Evolutionary conservation across 108 stramenopile genomes (phyloP).

Genomic region (Skeletonema menzelii): DNA sequence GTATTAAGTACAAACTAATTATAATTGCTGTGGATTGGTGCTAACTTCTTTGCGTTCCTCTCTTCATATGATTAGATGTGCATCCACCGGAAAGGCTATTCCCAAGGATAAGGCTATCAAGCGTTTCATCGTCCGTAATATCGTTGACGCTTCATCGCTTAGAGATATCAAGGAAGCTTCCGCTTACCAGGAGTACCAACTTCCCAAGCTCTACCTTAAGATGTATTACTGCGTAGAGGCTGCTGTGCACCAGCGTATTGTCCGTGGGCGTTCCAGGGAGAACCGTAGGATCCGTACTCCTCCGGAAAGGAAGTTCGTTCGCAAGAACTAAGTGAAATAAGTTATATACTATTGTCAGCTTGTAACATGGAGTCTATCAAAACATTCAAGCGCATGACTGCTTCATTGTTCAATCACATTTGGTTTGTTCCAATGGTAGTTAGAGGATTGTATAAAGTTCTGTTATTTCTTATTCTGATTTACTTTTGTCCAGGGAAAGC

Average conservation of each 20-base stretch:
- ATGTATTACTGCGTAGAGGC: conserved; percentile 99
- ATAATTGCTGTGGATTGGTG: neutral
- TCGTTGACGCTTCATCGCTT: conserved; percentile 98
- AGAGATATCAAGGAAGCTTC: conserved; percentile 99
- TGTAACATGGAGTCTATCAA: neutral
- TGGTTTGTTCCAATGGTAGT: neutral
- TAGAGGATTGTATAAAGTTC: too few species aligned
- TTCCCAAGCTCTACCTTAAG: conserved; percentile 99
- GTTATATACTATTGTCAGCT: conserved; percentile 4
- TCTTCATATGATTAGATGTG: conserved; percentile 64
- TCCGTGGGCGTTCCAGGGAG: conserved; percentile 94
- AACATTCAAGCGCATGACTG: neutral
- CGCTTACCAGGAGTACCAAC: conserved; percentile 98
- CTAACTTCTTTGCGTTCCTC: neutral
- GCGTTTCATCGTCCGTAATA: conserved; percentile 99
- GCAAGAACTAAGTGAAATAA: conserved; percentile 38
- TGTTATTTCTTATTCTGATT: neutral
- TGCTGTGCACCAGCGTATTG: conserved; percentile 99
- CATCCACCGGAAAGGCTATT: conserved; percentile 98
- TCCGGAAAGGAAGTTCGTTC: conserved; percentile 63
- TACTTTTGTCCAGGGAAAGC: conserved; percentile 56
- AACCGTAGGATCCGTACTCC: conserved; percentile 93
- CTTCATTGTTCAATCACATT: neutral
- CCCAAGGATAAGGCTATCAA: conserved; percentile 99
- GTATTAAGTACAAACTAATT: neutral